Base-by-base conservation (phyloP, 768 basidiomycete genomes). In the Leccinum imitatum region DNA sequence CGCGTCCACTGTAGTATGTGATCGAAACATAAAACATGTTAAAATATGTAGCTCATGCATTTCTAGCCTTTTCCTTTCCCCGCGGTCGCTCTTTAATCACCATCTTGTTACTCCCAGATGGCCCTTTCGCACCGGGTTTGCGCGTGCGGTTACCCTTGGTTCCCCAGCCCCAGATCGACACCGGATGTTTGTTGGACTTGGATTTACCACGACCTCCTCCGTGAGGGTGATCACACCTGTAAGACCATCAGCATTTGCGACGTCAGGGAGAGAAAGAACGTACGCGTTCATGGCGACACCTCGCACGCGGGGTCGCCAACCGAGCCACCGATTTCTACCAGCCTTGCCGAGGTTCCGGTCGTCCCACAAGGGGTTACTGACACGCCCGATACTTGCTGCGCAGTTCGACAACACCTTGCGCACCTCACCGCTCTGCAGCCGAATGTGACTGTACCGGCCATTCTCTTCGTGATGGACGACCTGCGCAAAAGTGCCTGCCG, bases 201-300 rank as follows among this genome's bases (percentile, higher is more conserved):
- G 90, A 92, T 76, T 96, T 98, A 66, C 96, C 96, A 77, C 96
- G 90, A 75, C 96, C 96, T 79, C 96, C 95, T 75, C 95, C 95
- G 72, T 97, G 95, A 61, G 96, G 95, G 75, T 95, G 93, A 75
- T 95, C 93, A 57, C 82, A 83, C 50, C 92, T 94, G 58, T 9
- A 55, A 50, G 1, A 5, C 4, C 7, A 31, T 68, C 27, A 70
- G 47, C 3, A 33, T 31, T n/a, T 37, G 27, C 35, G 23, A 35
- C 47, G 4, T 8, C 27, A 44, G 53, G 17, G 54, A 30, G 53
- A 59, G 52, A 58, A 58, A 54, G 3, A 25, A 61, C 89, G 47
- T 77, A 94, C 86, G 93, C 89, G 75, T 97, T 98, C 95, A 96
- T 96, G 47, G 95, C 95, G 64, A 97, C 87, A 87, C 95, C 95